Base-by-base conservation (phyloP, 1,284 basidiomycete species). In the Ustanciosporium gigantosporum region DNA sequence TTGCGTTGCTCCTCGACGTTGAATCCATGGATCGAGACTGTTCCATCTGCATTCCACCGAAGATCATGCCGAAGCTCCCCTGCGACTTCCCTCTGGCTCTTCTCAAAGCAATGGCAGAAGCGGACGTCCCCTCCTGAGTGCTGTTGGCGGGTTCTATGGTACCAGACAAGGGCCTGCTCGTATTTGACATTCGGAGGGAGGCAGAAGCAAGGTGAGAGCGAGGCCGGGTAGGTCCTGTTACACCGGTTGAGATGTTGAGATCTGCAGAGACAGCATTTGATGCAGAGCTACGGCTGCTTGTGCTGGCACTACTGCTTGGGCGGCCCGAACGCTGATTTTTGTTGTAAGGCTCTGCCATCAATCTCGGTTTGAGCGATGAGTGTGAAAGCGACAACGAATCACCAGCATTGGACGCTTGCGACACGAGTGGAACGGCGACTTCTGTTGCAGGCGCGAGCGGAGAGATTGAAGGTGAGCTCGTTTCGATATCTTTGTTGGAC, bases 291-390 rank as follows among this genome's bases (percentile, higher is more conserved):
- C 49, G 37, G 17, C 45, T 59, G 27, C 56, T 48, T 1, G 49
- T 52, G 31, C 56, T 59, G 14, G 48, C 46, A 21, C 41, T 45
- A 24, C 57, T 60, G 20, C 49, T 45, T 4, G 57, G 57, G 5
- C 49, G 32, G 36, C 41, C 46, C 4, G 46, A 49, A 16, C 49
- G 36, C 39, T 43, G 36, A 17, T 45, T 48, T 24, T 49, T 60
- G 22, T 46, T 49, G 42, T 53, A 60, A 0, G 49, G 57, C 38
- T 60, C 57, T 0, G 48, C 56, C 49, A 48, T 23, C 6, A 60
- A 41, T 41, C 56, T 36, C 8, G 48, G 45, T 16, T 47, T 32
- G 4, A 37, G 44, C 27, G 48, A 44, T 2, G 44, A 38, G 15
- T n/a, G n/a, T n/a, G n/a, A n/a, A n/a, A n/a, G n/a, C n/a, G n/a